A percentile compares a stretch with the other conserved stretches of the same genome.
Conservation (phyloP, 257 asterid species). For the Solanum chiquidenum region DNA sequence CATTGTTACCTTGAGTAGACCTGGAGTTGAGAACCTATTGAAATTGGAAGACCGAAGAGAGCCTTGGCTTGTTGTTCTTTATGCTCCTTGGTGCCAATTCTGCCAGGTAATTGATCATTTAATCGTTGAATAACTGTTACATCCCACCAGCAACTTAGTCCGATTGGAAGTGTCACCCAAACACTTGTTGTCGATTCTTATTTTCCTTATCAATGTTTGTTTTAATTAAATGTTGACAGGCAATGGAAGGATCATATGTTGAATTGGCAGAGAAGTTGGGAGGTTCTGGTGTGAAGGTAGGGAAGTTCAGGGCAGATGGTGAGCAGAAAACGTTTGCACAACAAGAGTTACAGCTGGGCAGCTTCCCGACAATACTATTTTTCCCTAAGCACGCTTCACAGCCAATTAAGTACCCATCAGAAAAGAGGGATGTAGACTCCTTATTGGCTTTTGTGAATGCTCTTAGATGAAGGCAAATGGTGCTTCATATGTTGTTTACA, state of each 20-base stretch:
- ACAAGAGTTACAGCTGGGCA: constrained; percentile 52
- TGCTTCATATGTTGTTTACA: not conserved
- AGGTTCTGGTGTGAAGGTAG: constrained; percentile 67
- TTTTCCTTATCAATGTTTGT: not conserved
- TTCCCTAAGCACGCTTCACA: constrained; percentile 61
- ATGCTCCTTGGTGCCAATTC: constrained; percentile 84
- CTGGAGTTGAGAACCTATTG: constrained; percentile 64
- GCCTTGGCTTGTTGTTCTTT: constrained; percentile 69
- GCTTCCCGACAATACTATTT: constrained; percentile 70
- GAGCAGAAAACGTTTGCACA: constrained; percentile 69
- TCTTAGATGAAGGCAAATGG: constrained; percentile 22
- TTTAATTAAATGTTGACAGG: constrained; percentile 6
- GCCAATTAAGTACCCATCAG: constrained; percentile 65
- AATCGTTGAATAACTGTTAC: not conserved
- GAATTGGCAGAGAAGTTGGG: constrained; percentile 54
- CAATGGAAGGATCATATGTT: constrained; percentile 57
- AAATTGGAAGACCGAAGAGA: constrained; percentile 51
- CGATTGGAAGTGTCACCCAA: not conserved
- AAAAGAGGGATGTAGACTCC: constrained; percentile 70
- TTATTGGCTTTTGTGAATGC: constrained; percentile 72
- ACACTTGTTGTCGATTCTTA: not conserved
- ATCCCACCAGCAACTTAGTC: not conserved
- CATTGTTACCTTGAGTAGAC: constrained; percentile 49
- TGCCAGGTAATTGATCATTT: constrained; percentile 32
- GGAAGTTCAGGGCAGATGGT: constrained; percentile 74